These are phyloP conservation scores for Corylus americana DNA, from an alignment of 306 rosid species.

Conservation along the genomic window DNA sequence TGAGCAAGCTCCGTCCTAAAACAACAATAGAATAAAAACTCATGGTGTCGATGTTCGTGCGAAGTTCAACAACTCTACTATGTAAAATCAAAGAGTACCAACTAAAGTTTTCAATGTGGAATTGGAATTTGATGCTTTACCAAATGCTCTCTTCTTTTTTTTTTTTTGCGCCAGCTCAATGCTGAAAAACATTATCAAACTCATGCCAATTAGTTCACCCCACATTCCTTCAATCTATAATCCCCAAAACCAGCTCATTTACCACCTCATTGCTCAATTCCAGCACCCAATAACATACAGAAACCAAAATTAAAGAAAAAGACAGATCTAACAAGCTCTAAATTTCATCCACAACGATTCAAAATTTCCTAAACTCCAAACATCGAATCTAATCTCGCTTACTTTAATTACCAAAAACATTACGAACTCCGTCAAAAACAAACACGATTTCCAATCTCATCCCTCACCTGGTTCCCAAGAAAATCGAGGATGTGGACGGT, in stretches of 20 bases:
- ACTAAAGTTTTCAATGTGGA: background rate
- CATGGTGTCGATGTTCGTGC: background rate
- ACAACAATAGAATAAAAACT: too few relatives aligned
- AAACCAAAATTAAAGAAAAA: background rate
- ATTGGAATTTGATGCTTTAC: background rate
- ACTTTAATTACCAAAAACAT: background rate
- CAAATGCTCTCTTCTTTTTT: background rate
- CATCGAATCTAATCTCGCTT: background rate
- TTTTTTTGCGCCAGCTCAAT: background rate
- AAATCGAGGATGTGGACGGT: slow-evolving; percentile 87
- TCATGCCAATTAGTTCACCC: background rate
- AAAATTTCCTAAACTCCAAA: background rate
- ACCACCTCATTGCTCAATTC: background rate
- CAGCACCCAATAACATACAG: background rate
- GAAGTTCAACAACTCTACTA: background rate
- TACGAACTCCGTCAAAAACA: background rate
- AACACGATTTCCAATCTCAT: slow-evolving; percentile 3
- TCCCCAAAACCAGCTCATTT: background rate
- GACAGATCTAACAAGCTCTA: background rate
- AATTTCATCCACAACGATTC: background rate
- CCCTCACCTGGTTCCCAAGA: slow-evolving; percentile 90
- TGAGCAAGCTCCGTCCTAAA: background rate
- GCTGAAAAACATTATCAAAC: background rate
- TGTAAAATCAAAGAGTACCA: background rate
- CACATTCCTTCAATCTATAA: background rate